phyloP scores from a whole-genome alignment of 2,329 filamentous ascomycete genomes.

The Ophiostoma tasmaniense region DNA sequence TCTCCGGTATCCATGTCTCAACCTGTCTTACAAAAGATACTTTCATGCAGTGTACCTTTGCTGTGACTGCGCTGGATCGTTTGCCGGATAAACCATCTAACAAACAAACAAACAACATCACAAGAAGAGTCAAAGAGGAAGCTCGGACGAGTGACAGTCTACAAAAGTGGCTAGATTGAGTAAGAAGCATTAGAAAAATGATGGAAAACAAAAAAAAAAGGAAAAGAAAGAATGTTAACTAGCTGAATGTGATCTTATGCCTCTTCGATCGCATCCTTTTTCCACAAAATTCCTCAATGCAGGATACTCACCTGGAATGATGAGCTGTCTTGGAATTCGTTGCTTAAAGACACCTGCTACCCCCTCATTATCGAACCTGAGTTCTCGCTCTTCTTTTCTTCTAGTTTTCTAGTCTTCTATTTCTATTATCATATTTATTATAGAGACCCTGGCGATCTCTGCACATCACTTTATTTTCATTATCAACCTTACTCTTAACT shows the following conservation, averaged over 20 bases:
- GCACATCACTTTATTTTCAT: neutral
- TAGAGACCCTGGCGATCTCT: neutral
- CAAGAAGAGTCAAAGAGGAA: neutral
- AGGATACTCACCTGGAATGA: neutral
- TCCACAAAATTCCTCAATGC: neutral
- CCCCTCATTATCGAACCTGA: neutral
- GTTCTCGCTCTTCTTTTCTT: neutral
- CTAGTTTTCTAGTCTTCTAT: neutral
- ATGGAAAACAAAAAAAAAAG: neutral
- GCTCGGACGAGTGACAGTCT: neutral
- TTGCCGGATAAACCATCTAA: neutral
- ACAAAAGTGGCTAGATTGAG: neutral
- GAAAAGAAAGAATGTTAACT: neutral
- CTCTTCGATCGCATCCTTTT: neutral
- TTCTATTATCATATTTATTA: neutral
- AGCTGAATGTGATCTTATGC: neutral
- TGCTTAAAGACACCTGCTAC: neutral
- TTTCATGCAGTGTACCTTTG: neutral
- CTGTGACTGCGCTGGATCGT: neutral
- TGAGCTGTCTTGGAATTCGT: neutral
- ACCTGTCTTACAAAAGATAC: slow-evolving; percentile 2
- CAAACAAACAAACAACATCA: neutral
- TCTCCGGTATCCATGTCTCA: neutral
- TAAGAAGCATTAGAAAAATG: neutral
- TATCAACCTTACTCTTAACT: neutral